Evolutionary conservation across 495 filamentous ascomycete species (phyloP).

Genomic region (Hypoxylon fragiforme): DNA sequence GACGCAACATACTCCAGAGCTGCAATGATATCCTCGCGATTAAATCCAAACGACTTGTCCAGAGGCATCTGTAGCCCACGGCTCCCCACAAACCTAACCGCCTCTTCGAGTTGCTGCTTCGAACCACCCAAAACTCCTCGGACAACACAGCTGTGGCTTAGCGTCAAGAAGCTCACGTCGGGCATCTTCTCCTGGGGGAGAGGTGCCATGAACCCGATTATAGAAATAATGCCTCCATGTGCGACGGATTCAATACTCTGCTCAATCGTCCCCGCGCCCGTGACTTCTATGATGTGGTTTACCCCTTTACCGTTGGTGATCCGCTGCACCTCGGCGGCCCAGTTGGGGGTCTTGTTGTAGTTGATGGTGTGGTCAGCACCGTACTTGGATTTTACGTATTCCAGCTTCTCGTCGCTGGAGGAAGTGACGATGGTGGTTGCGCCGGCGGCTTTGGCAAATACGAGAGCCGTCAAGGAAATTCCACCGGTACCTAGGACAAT

Average conservation of each 20-base stretch:
- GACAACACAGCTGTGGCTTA: slow-evolving; percentile 19
- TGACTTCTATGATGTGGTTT: slow-evolving; percentile 62
- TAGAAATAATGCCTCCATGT: slow-evolving; percentile 56
- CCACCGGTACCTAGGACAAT: slow-evolving; percentile 36
- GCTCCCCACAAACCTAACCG: slow-evolving; percentile 14
- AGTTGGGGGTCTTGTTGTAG: slow-evolving; percentile 62
- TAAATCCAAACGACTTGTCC: slow-evolving; percentile 30
- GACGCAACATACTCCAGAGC: slow-evolving; percentile 34
- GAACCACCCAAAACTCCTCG: slow-evolving; percentile 56
- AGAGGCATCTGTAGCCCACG: slow-evolving; percentile 28
- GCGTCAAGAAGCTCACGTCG: slow-evolving; percentile 47
- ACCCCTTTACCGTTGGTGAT: slow-evolving; percentile 59
- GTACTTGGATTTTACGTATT: slow-evolving; percentile 29
- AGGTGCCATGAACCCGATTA: slow-evolving; percentile 59
- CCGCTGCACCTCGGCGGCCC: slow-evolving; percentile 63
- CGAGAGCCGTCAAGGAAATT: slow-evolving; percentile 41
- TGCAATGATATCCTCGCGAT: slow-evolving; percentile 35
- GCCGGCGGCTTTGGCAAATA: slow-evolving; percentile 44
- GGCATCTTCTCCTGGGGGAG: slow-evolving; percentile 47
- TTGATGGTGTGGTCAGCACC: slow-evolving; percentile 59
- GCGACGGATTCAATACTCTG: slow-evolving; percentile 59
- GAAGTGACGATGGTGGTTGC: slow-evolving; percentile 49
- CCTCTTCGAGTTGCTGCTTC: slow-evolving; percentile 29
- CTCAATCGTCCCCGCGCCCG: slow-evolving; percentile 54
- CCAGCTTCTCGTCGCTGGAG: slow-evolving; percentile 40